Evolutionary conservation across 768 basidiomycete genomes (phyloP).

Genomic region (Hygrophorus russula): DNA sequence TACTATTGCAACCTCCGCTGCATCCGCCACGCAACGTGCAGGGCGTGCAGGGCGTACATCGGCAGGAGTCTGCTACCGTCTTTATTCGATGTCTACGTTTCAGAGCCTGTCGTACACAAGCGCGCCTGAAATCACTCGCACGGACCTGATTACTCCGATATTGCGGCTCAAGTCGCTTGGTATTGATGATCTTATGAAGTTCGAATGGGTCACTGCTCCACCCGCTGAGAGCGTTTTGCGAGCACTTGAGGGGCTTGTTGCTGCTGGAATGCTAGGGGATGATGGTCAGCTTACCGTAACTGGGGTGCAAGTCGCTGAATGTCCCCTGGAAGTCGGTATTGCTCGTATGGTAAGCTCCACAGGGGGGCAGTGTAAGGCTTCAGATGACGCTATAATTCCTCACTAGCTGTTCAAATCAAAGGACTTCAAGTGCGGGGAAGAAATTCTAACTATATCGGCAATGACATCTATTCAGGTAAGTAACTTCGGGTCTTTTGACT

Average conservation of each 20-base stretch:
- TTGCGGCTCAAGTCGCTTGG: conserved; percentile 92
- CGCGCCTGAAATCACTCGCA: conserved; percentile 82
- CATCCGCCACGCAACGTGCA: conserved; percentile 87
- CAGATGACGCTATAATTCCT: background rate
- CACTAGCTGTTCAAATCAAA: conserved; percentile 75
- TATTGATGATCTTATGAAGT: conserved; percentile 90
- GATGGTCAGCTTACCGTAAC: conserved; percentile 66
- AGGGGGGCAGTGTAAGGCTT: background rate
- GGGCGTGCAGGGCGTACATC: conserved; percentile 94
- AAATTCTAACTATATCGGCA: conserved; percentile 90
- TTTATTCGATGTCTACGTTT: conserved; percentile 64
- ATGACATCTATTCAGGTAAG: conserved; percentile 86
- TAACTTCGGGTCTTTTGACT: background rate
- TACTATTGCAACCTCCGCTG: conserved; percentile 73
- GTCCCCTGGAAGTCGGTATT: conserved; percentile 85
- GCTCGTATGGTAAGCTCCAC: conserved; percentile 76
- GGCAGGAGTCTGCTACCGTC: conserved; percentile 83
- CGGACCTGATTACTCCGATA: conserved; percentile 85
- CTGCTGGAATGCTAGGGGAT: conserved; percentile 75
- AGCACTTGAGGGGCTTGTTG: conserved; percentile 74
- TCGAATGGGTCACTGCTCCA: conserved; percentile 90
- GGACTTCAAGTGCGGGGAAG: conserved; percentile 84
- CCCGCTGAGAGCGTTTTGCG: conserved; percentile 78
- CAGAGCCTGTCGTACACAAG: conserved; percentile 55
- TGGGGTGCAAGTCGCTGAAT: conserved; percentile 86